These are phyloP conservation scores for Pleurozium schreberi DNA, from an alignment of 225 moss, liverwort and hornwort genomes.

Conservation along the genomic window DNA sequence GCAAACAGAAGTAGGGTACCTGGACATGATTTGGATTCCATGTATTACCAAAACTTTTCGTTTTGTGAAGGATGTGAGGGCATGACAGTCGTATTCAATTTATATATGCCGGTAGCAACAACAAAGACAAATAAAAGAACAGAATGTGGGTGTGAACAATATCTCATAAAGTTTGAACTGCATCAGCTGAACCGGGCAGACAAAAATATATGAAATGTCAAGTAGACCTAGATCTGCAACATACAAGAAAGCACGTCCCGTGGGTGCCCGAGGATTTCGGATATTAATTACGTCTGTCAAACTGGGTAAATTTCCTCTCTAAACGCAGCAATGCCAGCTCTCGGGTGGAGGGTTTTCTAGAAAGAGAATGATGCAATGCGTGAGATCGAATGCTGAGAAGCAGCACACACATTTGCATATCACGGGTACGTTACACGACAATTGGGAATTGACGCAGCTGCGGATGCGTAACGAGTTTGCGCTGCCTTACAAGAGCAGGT, in stretches of 20 bases:
- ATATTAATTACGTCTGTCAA: background rate
- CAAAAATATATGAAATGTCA: background rate
- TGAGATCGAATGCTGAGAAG: background rate
- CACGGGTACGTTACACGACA: background rate
- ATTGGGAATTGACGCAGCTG: background rate
- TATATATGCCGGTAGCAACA: background rate
- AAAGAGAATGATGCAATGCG: background rate
- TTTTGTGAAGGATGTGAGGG: background rate
- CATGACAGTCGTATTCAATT: background rate
- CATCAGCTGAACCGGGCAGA: background rate
- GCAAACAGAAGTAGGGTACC: conserved; percentile 98
- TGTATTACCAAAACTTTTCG: background rate
- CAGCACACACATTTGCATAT: background rate
- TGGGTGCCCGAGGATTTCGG: background rate
- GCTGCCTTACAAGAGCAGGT: background rate
- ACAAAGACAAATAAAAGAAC: background rate
- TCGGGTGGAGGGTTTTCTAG: background rate
- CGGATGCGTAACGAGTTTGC: background rate
- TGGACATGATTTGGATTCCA: conserved; percentile 20
- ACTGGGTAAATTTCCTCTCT: background rate
- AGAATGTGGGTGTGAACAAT: background rate
- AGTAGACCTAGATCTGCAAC: background rate
- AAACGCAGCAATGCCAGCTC: background rate
- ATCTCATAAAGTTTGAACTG: background rate
- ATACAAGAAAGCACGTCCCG: background rate